Base-by-base conservation (phyloP, 768 basidiomycete species). In the Tephrocybe sp. region DNA sequence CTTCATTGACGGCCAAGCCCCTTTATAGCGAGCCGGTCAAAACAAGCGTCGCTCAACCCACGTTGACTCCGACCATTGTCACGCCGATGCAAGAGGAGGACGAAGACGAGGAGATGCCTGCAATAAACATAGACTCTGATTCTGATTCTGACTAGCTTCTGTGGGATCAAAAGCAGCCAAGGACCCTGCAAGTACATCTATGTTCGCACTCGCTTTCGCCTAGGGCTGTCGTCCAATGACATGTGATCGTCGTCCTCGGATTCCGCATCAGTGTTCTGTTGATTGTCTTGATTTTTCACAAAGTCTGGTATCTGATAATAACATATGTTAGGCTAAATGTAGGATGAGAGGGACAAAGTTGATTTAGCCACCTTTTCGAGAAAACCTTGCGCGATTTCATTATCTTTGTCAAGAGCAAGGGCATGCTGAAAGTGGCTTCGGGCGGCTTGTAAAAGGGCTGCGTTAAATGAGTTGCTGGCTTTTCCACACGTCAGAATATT, bases 51-150 rank as follows among this genome's bases (percentile, higher is more conserved):
- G 12, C 47, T 12, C 19, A 38, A 12, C 18, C 38, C 37, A 36
- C 40, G 41, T 13, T 49, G 22, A 40, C 49, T 24, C 44, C 44
- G 15, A 32, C 42, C 6, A 39, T 30, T 15, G 37, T n/a, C 4
- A 39, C 22, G 31, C 31, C 36, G 3, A 22, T 50, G 9, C 55
- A 51, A 8, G 49, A 56, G 16, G 65, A 63, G 34, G 74, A 82
- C 3, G 86, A 89, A 12, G 77, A 49, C 13, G 55, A 78, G n/a
- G 86, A 82, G 38, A 83, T 94, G 73, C 91, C 91, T 2, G 60
- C 73, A 9, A 91, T 94, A 30, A 79, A 92, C 62, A 70, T 90
- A 72, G 83, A 77, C 32, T 92, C 90, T 1, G 90, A 92, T 64
- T 87, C 89, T 4, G 91, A 92, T 34, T 70, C 69, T 26, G 79